Evolutionary conservation across 169 alveolate species (phyloP).

Genomic region (Condylostoma magnum): DNA sequence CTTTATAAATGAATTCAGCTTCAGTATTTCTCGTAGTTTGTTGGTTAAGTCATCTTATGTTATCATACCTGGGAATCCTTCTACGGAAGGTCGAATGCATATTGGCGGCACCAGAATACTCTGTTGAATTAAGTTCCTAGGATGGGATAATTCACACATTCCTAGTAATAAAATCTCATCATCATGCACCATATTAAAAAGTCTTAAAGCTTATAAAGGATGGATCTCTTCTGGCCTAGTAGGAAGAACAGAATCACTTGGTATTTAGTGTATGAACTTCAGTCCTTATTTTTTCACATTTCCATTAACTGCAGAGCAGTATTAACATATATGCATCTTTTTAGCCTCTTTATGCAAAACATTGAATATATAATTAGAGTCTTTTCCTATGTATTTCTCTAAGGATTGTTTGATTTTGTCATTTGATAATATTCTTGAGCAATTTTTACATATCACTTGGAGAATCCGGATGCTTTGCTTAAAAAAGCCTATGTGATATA

Average conservation of each 20-base stretch:
- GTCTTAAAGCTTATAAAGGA: constrained; percentile 86
- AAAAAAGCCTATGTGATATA: constrained; percentile 97
- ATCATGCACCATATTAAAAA: constrained; percentile 88
- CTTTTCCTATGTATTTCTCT: constrained; percentile 41
- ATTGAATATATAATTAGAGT: constrained; percentile 32
- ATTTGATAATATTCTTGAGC: constrained; percentile 85
- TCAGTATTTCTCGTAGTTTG: constrained; percentile 88
- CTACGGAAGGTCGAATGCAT: constrained; percentile 95
- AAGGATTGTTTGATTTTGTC: constrained; percentile 42
- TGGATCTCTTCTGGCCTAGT: constrained; percentile 85
- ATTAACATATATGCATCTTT: constrained; percentile 54
- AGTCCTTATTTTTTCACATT: constrained; percentile 64
- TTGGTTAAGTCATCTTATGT: constrained; percentile 96
- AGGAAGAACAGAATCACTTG: constrained; percentile 42
- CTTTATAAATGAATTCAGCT: constrained; percentile 73
- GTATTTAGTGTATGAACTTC: constrained; percentile 49
- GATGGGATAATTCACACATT: constrained; percentile 79
- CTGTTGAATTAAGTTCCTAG: constrained; percentile 90
- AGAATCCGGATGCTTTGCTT: constrained; percentile 89
- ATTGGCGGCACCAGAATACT: constrained; percentile 96
- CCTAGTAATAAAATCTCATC: constrained; percentile 90
- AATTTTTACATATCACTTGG: constrained; percentile 91
- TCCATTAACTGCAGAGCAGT: constrained; percentile 74
- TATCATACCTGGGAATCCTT: constrained; percentile 87
- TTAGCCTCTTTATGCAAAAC: constrained; percentile 50